These are phyloP conservation scores for Alternaria sp. DNA, from an alignment of 2,329 filamentous ascomycete species.

Conservation along the genomic window DNA sequence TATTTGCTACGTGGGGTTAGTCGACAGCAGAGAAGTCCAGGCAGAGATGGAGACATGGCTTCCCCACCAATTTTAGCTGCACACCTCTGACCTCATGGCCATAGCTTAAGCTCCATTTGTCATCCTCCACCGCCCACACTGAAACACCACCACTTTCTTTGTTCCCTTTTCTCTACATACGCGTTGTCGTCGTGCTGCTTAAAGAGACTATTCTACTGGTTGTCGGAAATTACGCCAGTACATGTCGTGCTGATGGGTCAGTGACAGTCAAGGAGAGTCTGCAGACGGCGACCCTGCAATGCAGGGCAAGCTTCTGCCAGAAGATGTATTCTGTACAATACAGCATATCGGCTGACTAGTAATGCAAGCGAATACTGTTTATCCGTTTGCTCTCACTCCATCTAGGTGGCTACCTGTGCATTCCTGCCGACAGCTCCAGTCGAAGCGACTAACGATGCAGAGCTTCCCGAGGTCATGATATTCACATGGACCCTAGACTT, in stretches of 20 bases:
- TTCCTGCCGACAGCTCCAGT: background rate
- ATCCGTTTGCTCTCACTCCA: background rate
- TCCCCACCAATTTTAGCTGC: conserved; percentile 12
- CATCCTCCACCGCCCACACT: background rate
- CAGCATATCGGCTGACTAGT: background rate
- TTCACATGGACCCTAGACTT: background rate
- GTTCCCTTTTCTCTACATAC: background rate
- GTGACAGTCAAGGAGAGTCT: background rate
- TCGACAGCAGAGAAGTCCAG: conserved; percentile 9
- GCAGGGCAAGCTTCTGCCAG: background rate
- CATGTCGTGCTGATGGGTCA: background rate
- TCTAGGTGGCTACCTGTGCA: background rate
- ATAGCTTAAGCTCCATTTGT: conserved; percentile 10
- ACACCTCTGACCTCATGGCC: conserved; percentile 8
- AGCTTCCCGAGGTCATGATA: background rate
- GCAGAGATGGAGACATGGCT: conserved; percentile 20
- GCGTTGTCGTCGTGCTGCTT: background rate
- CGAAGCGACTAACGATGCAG: background rate
- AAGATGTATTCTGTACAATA: background rate
- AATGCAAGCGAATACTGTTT: background rate
- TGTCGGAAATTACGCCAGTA: background rate
- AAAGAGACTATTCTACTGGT: background rate
- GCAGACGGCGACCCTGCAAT: background rate
- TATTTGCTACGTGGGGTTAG: conserved; percentile 15
- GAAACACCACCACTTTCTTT: background rate